phyloP scores from a whole-genome alignment of 106 monocot species.

The Xerophyta viscosa region DNA sequence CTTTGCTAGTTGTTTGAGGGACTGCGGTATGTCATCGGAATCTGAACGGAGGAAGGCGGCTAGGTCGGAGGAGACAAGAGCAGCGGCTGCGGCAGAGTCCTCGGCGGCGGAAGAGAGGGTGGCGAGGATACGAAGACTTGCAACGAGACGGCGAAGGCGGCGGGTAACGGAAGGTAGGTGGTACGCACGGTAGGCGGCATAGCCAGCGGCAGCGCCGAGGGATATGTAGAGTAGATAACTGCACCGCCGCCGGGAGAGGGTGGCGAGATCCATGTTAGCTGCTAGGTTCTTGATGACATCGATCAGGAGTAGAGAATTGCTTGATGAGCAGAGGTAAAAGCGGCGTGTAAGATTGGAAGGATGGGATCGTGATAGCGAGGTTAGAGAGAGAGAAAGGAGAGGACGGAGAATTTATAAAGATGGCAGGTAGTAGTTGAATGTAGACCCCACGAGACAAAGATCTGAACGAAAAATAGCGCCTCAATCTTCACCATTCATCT shows the following conservation, averaged over 20 bases:
- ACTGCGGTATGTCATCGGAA: slow-evolving; percentile 50
- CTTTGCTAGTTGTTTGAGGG: slow-evolving; percentile 53
- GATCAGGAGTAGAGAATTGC: not conserved
- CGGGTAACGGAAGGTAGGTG: slow-evolving; percentile 42
- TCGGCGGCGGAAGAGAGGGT: slow-evolving; percentile 33
- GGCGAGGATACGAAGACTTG: slow-evolving; percentile 25
- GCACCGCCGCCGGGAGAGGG: slow-evolving; percentile 12
- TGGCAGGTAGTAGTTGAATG: not conserved
- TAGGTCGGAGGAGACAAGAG: slow-evolving; percentile 51
- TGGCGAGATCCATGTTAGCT: slow-evolving; percentile 13
- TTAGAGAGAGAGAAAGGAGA: not conserved
- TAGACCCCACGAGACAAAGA: not conserved
- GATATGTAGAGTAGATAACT: slow-evolving; percentile 38
- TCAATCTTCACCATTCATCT: too few relatives aligned
- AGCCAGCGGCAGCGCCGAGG: slow-evolving; percentile 29
- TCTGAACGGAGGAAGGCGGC: slow-evolving; percentile 62
- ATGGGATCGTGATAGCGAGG: not conserved
- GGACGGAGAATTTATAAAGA: not conserved
- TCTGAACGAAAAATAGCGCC: too few relatives aligned
- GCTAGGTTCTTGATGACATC: too few relatives aligned
- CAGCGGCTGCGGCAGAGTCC: slow-evolving; percentile 36
- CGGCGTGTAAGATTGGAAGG: not conserved
- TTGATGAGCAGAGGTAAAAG: not conserved
- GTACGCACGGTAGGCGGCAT: slow-evolving; percentile 56
- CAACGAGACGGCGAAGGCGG: slow-evolving; percentile 18